phyloP scores from a whole-genome alignment of 1,284 basidiomycete genomes.

The Trametes sp. region DNA sequence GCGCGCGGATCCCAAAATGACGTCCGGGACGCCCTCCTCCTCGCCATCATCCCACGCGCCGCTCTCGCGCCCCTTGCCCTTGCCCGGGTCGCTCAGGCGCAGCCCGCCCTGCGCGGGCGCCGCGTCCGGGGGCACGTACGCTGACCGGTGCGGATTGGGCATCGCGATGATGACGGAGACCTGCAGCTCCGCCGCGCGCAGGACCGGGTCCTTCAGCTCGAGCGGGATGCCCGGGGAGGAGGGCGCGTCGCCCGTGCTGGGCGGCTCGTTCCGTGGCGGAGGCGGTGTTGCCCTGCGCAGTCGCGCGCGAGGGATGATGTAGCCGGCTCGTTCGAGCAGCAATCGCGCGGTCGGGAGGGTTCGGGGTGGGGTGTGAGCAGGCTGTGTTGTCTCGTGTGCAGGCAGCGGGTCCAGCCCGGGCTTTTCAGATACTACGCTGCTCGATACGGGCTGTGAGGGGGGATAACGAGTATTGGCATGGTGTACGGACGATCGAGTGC shows the following conservation, averaged over 20 bases:
- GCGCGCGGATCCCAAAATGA: constrained; percentile 53
- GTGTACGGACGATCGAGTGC: neutral
- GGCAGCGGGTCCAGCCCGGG: constrained; percentile 20
- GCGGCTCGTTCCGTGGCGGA: constrained; percentile 3
- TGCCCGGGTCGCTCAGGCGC: constrained; percentile 18
- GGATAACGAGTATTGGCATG: neutral
- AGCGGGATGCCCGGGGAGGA: constrained; percentile 20
- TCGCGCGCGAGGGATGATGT: constrained; percentile 25
- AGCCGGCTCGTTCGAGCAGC: constrained; percentile 24
- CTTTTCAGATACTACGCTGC: constrained; percentile 24
- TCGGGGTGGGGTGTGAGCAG: constrained; percentile 2
- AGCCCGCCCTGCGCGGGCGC: constrained; percentile 11
- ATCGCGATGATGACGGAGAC: constrained; percentile 69
- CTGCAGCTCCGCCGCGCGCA: constrained; percentile 45
- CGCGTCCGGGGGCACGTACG: constrained; percentile 23
- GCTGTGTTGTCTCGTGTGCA: constrained; percentile 9
- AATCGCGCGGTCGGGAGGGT: constrained; percentile 6
- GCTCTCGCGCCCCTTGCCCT: constrained; percentile 41
- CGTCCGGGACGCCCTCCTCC: constrained; percentile 52
- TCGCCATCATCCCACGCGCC: constrained; percentile 40
- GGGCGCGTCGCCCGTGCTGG: neutral
- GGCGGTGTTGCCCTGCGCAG: constrained; percentile 33
- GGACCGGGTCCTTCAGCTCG: constrained; percentile 26
- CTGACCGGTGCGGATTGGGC: constrained; percentile 53
- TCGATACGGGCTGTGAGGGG: constrained; percentile 36